Evolutionary conservation across 108 stramenopile species (phyloP), one percentile per base, ranked within the genome.

Genomic region (Cylindrotheca fusiformis): DNA sequence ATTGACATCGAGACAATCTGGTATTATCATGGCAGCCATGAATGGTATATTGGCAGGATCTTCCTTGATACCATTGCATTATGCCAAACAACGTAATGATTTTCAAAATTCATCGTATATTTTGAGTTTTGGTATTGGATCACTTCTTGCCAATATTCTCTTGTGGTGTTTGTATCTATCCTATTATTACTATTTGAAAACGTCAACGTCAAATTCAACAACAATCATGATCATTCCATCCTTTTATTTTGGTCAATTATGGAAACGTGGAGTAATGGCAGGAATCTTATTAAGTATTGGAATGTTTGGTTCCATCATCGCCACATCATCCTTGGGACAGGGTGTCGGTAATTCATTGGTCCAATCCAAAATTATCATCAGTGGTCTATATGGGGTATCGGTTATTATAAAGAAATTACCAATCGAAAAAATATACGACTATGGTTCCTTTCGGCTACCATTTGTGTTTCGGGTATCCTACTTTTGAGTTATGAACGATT

Each of bases 381-480:
- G 59, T 48, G 89, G 89, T 0, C 47, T 87, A 22, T n/a, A 41
- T 87, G 85, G 84, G 89, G 89, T 5, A 87, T 91, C 20, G 75
- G 78, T 48, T 91, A 52, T 23, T 91, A 74, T 58, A 60, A 75
- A 31, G 89, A 91, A 45, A 72, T 87, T 23, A 69, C 68, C n/a
- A 80, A 71, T 2, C 51, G 55, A 23, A 46, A 26, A 20, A 65
- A 59, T 23, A 85, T 82, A 19, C 20, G 51, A 1, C 59, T 58
- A 47, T 90, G 88, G 88, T 77, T 86, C 30, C 10, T 68, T 10
- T 80, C 78, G 8, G 88, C 88, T 17, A 21, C 71, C 3, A 47
- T 90, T 0, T 76, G 83, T 10, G 65, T 90, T 32, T 59, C 45
- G 1, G 81, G 83, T 2, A 90, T 90, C 64, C 48, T 90, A n/a